A percentile compares a stretch with the other conserved stretches of the same genome.
phyloP scores from a whole-genome alignment of 2,329 filamentous ascomycete genomes.

The Shiraia sp. region DNA sequence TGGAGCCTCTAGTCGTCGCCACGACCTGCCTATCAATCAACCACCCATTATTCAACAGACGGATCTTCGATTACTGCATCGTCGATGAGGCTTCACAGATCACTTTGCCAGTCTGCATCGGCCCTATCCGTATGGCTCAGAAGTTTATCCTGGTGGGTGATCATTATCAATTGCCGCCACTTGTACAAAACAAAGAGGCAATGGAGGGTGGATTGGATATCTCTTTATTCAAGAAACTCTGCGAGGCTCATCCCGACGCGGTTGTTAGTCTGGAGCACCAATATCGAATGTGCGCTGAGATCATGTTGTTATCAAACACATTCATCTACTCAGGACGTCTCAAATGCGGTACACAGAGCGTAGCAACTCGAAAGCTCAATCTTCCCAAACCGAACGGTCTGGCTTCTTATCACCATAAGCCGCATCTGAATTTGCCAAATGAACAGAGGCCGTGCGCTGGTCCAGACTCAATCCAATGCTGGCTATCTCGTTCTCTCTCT shows the following conservation, averaged over 20 bases:
- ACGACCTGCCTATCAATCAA: slow-evolving; percentile 93
- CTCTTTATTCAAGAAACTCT: slow-evolving; percentile 90
- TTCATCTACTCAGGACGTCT: slow-evolving; percentile 91
- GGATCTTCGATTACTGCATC: slow-evolving; percentile 96
- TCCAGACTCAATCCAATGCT: slow-evolving; percentile 61
- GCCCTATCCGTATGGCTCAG: slow-evolving; percentile 87
- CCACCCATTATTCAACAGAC: slow-evolving; percentile 83
- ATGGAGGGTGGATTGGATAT: slow-evolving; percentile 85
- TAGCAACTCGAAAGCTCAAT: slow-evolving; percentile 70
- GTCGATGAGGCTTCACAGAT: slow-evolving; percentile 98
- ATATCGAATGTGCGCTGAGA: slow-evolving; percentile 97
- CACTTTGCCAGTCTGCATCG: slow-evolving; percentile 90
- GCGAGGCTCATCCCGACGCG: slow-evolving; percentile 81
- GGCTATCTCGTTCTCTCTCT: slow-evolving; percentile 72
- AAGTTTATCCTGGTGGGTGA: slow-evolving; percentile 96
- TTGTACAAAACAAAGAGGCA: slow-evolving; percentile 91
- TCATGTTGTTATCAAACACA: slow-evolving; percentile 91
- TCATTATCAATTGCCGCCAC: slow-evolving; percentile 91
- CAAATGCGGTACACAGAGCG: slow-evolving; percentile 80
- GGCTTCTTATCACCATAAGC: slow-evolving; percentile 34
- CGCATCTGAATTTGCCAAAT: slow-evolving; percentile 13
- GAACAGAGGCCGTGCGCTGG: slow-evolving; percentile 53
- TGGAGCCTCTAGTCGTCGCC: slow-evolving; percentile 84
- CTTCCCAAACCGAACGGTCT: slow-evolving; percentile 58
- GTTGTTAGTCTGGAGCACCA: slow-evolving; percentile 94